These are phyloP conservation scores for Colletotrichum graminicola DNA, from an alignment of 2,329 filamentous ascomycete species.

Conservation along the genomic window DNA sequence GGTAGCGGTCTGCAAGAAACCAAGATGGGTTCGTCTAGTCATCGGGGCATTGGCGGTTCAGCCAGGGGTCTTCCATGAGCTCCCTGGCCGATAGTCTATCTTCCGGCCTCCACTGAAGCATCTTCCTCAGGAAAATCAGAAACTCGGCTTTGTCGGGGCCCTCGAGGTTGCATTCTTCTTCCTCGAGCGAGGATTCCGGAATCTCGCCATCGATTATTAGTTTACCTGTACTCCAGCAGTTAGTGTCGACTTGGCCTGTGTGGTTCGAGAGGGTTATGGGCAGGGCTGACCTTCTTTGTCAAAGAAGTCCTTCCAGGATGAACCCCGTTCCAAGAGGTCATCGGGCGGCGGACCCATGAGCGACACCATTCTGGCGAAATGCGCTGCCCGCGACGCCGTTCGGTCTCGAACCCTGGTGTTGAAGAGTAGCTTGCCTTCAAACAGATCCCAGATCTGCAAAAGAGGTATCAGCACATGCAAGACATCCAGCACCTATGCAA, in stretches of 20 bases:
- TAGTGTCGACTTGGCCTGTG: neutral
- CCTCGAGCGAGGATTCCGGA: constrained; percentile 33
- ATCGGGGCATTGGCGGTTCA: constrained; percentile 6
- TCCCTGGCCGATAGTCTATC: constrained; percentile 43
- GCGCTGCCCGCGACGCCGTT: constrained; percentile 45
- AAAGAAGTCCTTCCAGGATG: constrained; percentile 43
- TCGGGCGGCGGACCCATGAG: constrained; percentile 53
- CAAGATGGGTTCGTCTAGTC: neutral
- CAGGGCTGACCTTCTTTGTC: constrained; percentile 43
- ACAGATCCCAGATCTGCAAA: constrained; percentile 49
- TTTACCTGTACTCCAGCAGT: constrained; percentile 15
- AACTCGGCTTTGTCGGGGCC: constrained; percentile 43
- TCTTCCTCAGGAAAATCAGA: constrained; percentile 44
- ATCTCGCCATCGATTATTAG: constrained; percentile 23
- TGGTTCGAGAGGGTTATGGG: neutral
- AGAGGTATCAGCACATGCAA: neutral
- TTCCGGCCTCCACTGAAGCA: constrained; percentile 47
- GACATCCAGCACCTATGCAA: rapidly evolving
- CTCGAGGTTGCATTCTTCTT: constrained; percentile 38
- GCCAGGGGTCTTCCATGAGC: constrained; percentile 37
- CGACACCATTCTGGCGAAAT: constrained; percentile 53
- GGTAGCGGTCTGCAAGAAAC: neutral
- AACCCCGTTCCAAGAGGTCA: constrained; percentile 51
- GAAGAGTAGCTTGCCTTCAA: constrained; percentile 50
- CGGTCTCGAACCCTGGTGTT: constrained; percentile 42